Conservation (phyloP, 768 basidiomycete genomes). For the Punctularia strigosozonata region DNA sequence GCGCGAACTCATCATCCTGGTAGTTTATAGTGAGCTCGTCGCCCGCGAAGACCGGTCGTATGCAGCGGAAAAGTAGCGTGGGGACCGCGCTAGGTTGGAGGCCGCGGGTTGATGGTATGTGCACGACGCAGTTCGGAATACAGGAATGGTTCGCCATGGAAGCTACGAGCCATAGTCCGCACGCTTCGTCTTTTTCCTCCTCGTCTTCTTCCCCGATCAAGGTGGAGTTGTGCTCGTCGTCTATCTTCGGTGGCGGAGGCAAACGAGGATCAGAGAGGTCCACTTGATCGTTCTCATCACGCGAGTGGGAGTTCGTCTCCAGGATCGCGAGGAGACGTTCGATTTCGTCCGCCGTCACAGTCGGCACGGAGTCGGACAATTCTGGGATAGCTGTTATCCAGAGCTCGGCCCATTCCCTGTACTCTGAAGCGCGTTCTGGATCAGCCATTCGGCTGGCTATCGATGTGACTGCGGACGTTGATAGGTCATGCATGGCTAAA, state of each 20-base stretch:
- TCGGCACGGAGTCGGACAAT: not conserved
- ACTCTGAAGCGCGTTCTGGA: not conserved
- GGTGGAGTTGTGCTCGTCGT: too few relatives aligned
- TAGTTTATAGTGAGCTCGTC: not conserved
- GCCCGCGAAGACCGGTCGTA: not conserved
- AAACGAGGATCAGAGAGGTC: not conserved
- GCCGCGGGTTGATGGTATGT: not conserved
- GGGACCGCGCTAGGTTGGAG: not conserved
- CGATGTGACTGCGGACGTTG: not conserved
- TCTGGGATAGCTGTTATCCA: not conserved
- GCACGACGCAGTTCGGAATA: not conserved
- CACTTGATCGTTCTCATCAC: not conserved
- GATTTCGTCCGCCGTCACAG: not conserved
- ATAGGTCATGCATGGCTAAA: not conserved
- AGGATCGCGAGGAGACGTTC: not conserved
- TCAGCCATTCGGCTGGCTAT: not conserved
- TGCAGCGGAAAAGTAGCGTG: not conserved
- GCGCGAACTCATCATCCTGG: not conserved
- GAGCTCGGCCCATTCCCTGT: not conserved
- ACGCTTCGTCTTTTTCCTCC: not conserved
- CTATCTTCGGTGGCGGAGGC: not conserved
- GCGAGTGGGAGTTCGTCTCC: not conserved
- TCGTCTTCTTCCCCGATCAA: not conserved
- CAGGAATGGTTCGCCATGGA: slow-evolving; percentile 1
- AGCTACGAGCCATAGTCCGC: not conserved